Evolutionary conservation across 768 basidiomycete species (phyloP), one percentile per base, ranked within the genome.

Genomic region (Rhizopogon salebrosus): DNA sequence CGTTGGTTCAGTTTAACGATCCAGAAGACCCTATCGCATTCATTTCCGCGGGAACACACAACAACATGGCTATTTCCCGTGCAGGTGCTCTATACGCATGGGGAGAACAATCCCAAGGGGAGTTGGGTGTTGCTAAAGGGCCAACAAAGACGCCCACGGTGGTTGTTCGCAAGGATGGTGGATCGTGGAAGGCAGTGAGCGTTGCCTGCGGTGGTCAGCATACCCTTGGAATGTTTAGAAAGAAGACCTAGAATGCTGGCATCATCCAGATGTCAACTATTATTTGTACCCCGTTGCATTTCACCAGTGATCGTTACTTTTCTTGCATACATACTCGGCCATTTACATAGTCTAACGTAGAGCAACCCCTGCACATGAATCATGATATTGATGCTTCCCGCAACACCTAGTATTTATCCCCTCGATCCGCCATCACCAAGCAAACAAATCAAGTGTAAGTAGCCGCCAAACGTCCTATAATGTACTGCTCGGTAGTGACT

Each of bases 141-240:
- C n/a, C n/a, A n/a, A n/a, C n/a, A n/a, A n/a, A 71, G 59, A 87
- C 82, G 7, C 89, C 89, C 0, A 80, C 71, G 37, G 72, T 78
- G 16, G 78, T 90, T 39, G 89, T 91, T 22, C 80, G 86, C 43
- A 81, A 78, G 64, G 83, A 85, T 60, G 89, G 89, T 13, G 84
- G 84, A 16, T 72, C 77, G 6, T 88, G 85, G 85, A 77, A 78
- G 38, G 74, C 77, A 20, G 57, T 55, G 26, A 41, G 59, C 20
- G 84, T 83, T 35, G 77, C 85, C 1, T 90, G 88, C 64, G 89
- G 89, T 31, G 89, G 89, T 3, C 89, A 91, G 62, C 89, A 91
- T 62, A 83, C 86, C 2, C 62, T 90, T 18, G 88, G 83, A 29
- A 69, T 89, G 52, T 80, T 89, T 66, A 80, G 83, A 62, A 86